Evolutionary conservation across 2,329 filamentous ascomycete genomes (phyloP), one percentile per base, ranked within the genome.

Genomic region (Verticillium nubilum): DNA sequence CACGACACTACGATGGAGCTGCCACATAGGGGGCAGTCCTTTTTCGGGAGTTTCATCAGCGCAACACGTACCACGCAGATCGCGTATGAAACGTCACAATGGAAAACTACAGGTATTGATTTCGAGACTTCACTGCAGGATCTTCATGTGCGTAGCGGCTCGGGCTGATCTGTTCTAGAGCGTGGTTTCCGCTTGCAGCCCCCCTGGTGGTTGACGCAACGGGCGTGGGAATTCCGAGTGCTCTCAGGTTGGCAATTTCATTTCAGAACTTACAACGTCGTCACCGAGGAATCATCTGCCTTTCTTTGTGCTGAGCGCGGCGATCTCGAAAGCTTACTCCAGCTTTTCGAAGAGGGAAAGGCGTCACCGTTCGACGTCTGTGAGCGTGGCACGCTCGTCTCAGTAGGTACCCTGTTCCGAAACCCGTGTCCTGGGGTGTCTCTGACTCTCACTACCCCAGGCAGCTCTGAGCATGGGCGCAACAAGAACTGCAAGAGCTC

Each of bases 21-120:
- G 42, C 26, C 23, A 1, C 28, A 27, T 26, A 5, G 13, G 3
- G 7, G n/a, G 3, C 4, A 47, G 26, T 56, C 59, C 1, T 54
- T 61, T 7, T 61, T 61, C 2, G 59, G 59, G 10, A 42, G 31
- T 2, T 59, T 59, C 4, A 29, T 27, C 13, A 53, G 56, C 28
- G 42, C 19, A 50, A 50, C 7, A 12, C 42, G 7, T 10, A 26
- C 9, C 3, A 9, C 17, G 23, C 42, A 47, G 13, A 25, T 50
- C 13, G 42, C 2, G 10, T 13, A 12, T 4, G n/a, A 7, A 19
- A 1, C 19, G 10, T 50, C 42, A 4, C 9, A 25, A 4, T 50
- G 5, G 5, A 2, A 50, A 12, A 25, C 19, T 7, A 50, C 42
- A 23, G 42, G 42, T 50, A 50, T 19, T 19, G 2, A 9, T 4